These are phyloP conservation scores for Kodamaea anthophila DNA, from an alignment of 1,139 yeast genomes.

Conservation along the genomic window DNA sequence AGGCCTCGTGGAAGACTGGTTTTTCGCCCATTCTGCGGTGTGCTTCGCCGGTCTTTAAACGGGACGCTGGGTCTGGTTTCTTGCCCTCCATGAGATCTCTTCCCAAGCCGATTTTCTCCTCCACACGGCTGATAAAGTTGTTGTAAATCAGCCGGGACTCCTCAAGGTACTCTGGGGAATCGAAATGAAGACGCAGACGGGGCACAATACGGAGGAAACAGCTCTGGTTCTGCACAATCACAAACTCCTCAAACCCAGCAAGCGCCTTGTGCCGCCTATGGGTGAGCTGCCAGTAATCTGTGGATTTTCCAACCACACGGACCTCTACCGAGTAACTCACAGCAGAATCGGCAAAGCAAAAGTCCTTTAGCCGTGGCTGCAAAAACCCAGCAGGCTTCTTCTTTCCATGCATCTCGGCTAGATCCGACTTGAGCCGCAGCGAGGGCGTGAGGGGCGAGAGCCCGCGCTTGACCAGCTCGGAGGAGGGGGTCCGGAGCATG, in stretches of 20 bases:
- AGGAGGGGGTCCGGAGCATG: too few relatives aligned
- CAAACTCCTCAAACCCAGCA: conserved; percentile 17
- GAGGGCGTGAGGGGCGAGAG: neutral
- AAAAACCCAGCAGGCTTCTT: conserved; percentile 10
- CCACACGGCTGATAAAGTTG: conserved; percentile 13
- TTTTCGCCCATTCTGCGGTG: neutral
- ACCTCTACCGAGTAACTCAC: conserved; percentile 33
- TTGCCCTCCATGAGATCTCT: conserved; percentile 6
- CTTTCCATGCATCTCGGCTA: conserved; percentile 1
- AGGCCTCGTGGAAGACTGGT: conserved; percentile 7
- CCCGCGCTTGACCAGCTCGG: neutral
- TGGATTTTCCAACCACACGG: conserved; percentile 28
- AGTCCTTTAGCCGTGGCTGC: conserved; percentile 23
- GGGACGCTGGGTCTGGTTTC: conserved; percentile 3
- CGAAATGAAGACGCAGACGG: conserved; percentile 10
- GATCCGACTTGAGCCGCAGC: neutral
- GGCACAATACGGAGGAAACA: conserved; percentile 20
- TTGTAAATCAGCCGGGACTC: conserved; percentile 13
- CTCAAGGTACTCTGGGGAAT: conserved; percentile 12
- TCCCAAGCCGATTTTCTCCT: conserved; percentile 15
- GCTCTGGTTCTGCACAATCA: conserved; percentile 19
- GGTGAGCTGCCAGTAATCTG: conserved; percentile 16
- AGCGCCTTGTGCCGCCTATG: conserved; percentile 10
- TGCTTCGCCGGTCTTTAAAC: conserved; percentile 4
- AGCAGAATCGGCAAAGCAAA: conserved; percentile 26